These are phyloP conservation scores for Endoconidiophora laricicola DNA, from an alignment of 2,329 filamentous ascomycete genomes.

Conservation along the genomic window DNA sequence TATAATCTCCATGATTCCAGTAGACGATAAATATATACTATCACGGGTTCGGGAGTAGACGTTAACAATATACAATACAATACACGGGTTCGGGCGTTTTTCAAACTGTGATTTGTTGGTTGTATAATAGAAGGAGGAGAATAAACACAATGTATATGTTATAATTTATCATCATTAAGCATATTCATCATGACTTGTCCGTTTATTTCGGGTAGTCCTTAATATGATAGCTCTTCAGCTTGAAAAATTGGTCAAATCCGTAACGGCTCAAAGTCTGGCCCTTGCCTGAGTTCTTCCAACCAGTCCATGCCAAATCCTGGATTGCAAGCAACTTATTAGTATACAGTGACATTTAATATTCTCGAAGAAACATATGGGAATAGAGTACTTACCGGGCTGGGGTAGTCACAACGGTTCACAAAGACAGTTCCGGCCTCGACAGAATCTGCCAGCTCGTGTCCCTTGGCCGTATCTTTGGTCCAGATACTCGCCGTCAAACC, in stretches of 20 bases:
- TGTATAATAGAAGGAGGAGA: too few species aligned
- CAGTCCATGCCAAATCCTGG: slow-evolving; percentile 87
- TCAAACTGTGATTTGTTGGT: too few species aligned
- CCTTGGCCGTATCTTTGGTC: slow-evolving; percentile 71
- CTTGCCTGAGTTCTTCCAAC: slow-evolving; percentile 93
- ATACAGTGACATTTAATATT: slow-evolving; percentile 10
- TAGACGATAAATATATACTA: too few species aligned
- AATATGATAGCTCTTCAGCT: slow-evolving; percentile 88
- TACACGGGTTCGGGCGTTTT: too few species aligned
- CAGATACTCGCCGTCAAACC: slow-evolving; percentile 93
- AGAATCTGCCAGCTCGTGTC: slow-evolving; percentile 58
- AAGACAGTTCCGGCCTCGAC: slow-evolving; percentile 92
- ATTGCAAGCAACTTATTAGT: slow-evolving; percentile 13
- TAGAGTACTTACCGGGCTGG: slow-evolving; percentile 58
- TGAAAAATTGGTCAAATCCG: slow-evolving; percentile 90
- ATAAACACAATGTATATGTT: too few species aligned
- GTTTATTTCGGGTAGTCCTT: slow-evolving; percentile 56
- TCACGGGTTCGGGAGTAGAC: too few species aligned
- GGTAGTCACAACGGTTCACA: slow-evolving; percentile 86
- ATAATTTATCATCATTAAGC: not conserved
- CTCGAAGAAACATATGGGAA: slow-evolving; percentile 6
- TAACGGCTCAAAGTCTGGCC: slow-evolving; percentile 79
- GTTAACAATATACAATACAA: too few species aligned
- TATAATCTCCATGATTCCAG: too few species aligned
- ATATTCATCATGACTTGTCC: not conserved